Evolutionary conservation across 345 rosid genomes (phyloP), one percentile per base, ranked within the genome.

Genomic region (Linum tenue): DNA sequence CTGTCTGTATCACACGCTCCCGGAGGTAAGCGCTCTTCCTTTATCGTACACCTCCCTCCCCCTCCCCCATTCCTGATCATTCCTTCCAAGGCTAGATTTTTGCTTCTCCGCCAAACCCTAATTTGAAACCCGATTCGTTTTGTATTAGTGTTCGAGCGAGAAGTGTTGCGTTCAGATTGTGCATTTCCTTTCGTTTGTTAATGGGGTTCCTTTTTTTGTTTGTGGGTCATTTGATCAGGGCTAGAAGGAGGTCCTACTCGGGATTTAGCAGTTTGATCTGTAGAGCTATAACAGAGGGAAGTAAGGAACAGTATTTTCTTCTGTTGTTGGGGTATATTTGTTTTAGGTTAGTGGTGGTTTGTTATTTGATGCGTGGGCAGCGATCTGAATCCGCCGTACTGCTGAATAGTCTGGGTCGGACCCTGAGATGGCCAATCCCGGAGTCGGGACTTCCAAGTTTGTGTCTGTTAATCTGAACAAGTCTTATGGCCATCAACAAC

Each of bases 361-460:
- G 41, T 10, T 64, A 39, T 64, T 85, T 84, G 87, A 86, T 88
- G 85, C 79, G 71, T 84, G 76, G 89, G 91, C 72, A 80, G 83
- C 78, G 84, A 78, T 87, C 78, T n/a, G 78, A 77, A 64, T 80
- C 78, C 74, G 75, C 78, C 73, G 71, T 11, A 51, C 69, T 38
- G 63, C 67, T 68, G 66, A 48, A 64, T 55, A 60, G 53, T 57
- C 70, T 59, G 59, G 75, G 76, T 77, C 60, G 78, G 85, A 81
- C 62, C 77, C 75, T 72, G 81, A 80, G 73, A 90, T 90, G 99
- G 95, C 95, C 77, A 88, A 94, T 86, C 90, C 85, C 17, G 97
- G 91, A 44, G 90, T 65, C 16, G 96, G 97, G 71, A 80, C 69
- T 48, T 9, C 9, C 76, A 92, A 85, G 79, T 94, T 83, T 67